A percentile compares a stretch with the other conserved stretches of the same genome.
Conservation (phyloP, 352 stramenopile genomes). For the Phytophthora tubulina region DNA sequence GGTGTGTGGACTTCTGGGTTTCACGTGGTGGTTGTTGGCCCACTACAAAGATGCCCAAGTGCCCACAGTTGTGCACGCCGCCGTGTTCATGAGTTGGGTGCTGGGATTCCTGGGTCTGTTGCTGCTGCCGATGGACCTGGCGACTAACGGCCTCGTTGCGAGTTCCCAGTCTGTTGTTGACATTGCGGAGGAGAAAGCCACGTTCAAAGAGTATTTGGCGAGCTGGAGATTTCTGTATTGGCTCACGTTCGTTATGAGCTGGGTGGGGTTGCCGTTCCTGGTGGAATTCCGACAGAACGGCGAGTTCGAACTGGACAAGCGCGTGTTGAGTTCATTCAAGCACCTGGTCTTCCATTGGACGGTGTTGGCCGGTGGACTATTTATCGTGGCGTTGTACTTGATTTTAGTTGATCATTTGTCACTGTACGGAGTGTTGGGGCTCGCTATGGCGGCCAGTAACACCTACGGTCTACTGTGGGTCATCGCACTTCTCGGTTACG, state of each 20-base stretch:
- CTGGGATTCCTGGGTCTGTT: constrained; percentile 71
- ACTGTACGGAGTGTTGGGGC: constrained; percentile 51
- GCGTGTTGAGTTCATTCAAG: constrained; percentile 47
- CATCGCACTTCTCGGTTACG: constrained; percentile 69
- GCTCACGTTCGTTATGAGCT: constrained; percentile 72
- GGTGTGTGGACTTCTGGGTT: constrained; percentile 55
- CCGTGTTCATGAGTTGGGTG: constrained; percentile 68
- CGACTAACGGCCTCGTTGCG: constrained; percentile 43
- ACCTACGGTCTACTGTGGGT: constrained; percentile 75
- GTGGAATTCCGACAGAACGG: constrained; percentile 70
- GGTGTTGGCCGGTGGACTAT: constrained; percentile 42
- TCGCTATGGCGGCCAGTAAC: constrained; percentile 72
- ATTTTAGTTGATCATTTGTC: constrained; percentile 70
- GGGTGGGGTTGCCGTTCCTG: constrained; percentile 69
- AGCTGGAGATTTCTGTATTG: constrained; percentile 75
- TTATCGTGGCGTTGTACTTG: constrained; percentile 57
- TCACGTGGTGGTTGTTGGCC: constrained; percentile 69
- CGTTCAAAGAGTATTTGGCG: constrained; percentile 34
- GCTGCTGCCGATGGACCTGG: constrained; percentile 72
- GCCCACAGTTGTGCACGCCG: constrained; percentile 41
- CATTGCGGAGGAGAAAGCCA: constrained; percentile 11
- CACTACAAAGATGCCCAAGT: constrained; percentile 68
- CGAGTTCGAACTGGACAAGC: constrained; percentile 60
- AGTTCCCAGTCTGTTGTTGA: neutral
- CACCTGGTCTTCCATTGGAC: constrained; percentile 70